Evolutionary conservation across 768 basidiomycete genomes (phyloP), one percentile per base, ranked within the genome.

Genomic region (Hydnomerulius pinastri): DNA sequence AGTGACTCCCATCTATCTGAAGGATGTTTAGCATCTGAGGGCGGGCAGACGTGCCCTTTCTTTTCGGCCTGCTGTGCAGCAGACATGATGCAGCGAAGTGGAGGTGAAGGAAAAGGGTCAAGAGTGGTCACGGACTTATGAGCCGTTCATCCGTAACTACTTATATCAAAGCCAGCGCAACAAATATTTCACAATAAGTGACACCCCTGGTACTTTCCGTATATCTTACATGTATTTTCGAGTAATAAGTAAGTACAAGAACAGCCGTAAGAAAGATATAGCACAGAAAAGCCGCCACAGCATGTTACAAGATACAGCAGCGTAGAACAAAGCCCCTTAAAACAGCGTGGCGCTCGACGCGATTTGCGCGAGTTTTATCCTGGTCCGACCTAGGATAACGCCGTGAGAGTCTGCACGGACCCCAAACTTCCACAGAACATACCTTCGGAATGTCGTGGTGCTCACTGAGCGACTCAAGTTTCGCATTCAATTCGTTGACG

Each of bases 401-500:
- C 42, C 52, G 60, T 68, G 59, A 67, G 60, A 60, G 52, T 33
- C 43, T 56, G 55, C 62, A 68, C 67, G 65, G 57, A 61, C 62
- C 60, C 60, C 21, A n/a, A 49, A 33, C 17, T 47, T 51, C 49
- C 44, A 39, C 48, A 40, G 42, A 20, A 61, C 72, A 52, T 65
- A 86, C 91, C 80, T 95, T 94, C 33, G 92, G 92, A 62, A 94
- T 93, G 67, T 95, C 92, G 69, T 96, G 90, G 77, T 94, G 93
- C 73, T 95, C 92, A 68, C 88, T 90, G 50, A 94, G 78, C 50
- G 81, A 73, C 71, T 95, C 93, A 8, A 97, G 76, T 65, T 94
- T 89, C 21, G 79, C 61, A 63, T 97, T 97, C 62, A 95, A 92
- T 62, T 94, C 92, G 56, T 81, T 84, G 30, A 97, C 93, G 36